phyloP scores from a whole-genome alignment of 1,284 basidiomycete genomes.

The Heterobasidion irregulare region DNA sequence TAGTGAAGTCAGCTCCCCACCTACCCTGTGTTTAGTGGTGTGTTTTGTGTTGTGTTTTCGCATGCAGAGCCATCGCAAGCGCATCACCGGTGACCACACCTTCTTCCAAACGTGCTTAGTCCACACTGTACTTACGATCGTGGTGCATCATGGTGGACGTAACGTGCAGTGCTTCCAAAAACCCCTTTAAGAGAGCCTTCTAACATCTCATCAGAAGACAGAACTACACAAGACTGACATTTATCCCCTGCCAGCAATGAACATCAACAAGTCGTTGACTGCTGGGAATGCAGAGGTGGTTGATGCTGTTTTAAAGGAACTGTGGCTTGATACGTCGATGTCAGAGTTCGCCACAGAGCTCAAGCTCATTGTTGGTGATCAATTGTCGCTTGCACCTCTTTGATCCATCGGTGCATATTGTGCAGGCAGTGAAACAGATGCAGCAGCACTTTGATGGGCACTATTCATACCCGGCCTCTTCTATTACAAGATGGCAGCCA shows the following conservation, averaged over 20 bases:
- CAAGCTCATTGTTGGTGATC: constrained; percentile 24
- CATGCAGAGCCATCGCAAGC: no score
- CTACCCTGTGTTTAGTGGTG: no score
- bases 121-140: constrained; percentile 23
- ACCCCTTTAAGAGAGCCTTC: background rate
- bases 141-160: constrained; percentile 12
- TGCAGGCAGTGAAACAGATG: constrained; percentile 25
- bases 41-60: no score
- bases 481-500: constrained; percentile 27
- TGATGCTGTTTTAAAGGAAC: constrained; percentile 21
- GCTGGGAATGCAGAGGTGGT: constrained; percentile 27
- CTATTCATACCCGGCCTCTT: constrained; percentile 28
- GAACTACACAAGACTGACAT: constrained; percentile 21
- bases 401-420: constrained; percentile 21
- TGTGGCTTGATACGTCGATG: constrained; percentile 11
- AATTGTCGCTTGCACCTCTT: constrained; percentile 27
- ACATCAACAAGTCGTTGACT: constrained; percentile 28
- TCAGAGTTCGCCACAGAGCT: constrained; percentile 9
- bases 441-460: constrained; percentile 17
- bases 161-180: background rate
- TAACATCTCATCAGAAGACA: constrained; percentile 14
- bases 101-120: constrained; percentile 14
- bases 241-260: constrained; percentile 24
- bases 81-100: constrained; percentile 13
- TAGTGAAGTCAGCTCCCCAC: no score